Conservation (phyloP, 768 basidiomycete species). For the Boletus insuetus region DNA sequence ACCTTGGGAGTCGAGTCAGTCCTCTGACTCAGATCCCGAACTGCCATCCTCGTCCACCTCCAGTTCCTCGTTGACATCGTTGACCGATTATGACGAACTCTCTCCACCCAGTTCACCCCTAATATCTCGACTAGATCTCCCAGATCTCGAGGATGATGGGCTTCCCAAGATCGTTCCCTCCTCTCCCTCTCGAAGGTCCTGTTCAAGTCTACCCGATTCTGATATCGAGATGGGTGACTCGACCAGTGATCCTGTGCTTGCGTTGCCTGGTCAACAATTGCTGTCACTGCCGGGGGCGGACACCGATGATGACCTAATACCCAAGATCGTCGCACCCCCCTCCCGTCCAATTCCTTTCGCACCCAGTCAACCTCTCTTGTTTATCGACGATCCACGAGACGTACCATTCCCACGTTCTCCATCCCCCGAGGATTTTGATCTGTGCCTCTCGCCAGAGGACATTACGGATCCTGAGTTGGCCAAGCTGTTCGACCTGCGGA, state of each 20-base stretch:
- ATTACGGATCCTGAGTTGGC: conserved; percentile 37
- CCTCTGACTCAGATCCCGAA: conserved; percentile 16
- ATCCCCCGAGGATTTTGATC: conserved; percentile 41
- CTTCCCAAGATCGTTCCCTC: conserved; percentile 19
- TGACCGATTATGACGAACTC: conserved; percentile 22
- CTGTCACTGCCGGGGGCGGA: conserved; percentile 43
- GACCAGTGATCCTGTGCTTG: conserved; percentile 12
- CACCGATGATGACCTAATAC: conserved; percentile 42
- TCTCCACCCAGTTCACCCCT: conserved; percentile 30
- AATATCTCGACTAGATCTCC: conserved; percentile 30
- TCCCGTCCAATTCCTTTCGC: conserved; percentile 11
- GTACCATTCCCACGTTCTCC: conserved; percentile 40
- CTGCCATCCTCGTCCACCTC: conserved; percentile 7
- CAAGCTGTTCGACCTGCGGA: conserved; percentile 40
- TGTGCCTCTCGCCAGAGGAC: conserved; percentile 35
- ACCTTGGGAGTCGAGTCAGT: conserved; percentile 18
- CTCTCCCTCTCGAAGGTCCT: conserved; percentile 31
- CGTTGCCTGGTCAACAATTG: conserved; percentile 24
- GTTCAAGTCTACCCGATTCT: conserved; percentile 28
- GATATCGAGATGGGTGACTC: conserved; percentile 25
- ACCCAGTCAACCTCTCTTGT: conserved; percentile 33
- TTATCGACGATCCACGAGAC: conserved; percentile 42
- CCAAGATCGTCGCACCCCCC: conserved; percentile 12
- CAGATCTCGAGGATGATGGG: conserved; percentile 31
- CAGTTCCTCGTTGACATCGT: conserved; percentile 19